Evolutionary conservation across 2,329 filamentous ascomycete genomes (phyloP).

Genomic region (Fonsecaea multimorphosa): DNA sequence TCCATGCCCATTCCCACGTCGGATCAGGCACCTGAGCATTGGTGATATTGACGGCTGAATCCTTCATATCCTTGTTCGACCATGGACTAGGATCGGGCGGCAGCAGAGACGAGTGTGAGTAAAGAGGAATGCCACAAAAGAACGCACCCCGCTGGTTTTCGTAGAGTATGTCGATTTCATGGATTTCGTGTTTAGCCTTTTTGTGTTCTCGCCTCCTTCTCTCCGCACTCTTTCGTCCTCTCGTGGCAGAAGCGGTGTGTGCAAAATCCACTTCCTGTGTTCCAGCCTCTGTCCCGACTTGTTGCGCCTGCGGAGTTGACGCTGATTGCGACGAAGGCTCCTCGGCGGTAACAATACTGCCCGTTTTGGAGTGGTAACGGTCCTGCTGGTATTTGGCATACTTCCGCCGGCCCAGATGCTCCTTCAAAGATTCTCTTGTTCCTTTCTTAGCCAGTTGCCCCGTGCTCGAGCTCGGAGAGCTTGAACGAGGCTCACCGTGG

Average conservation of each 20-base stretch:
- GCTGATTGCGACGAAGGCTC: slow-evolving; percentile 11
- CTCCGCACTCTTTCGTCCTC: slow-evolving; percentile 21
- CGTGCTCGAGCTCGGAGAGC: slow-evolving; percentile 36
- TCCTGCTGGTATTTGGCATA: slow-evolving; percentile 61
- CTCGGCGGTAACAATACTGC: slow-evolving; percentile 15
- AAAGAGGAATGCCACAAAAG: slow-evolving; percentile 86
- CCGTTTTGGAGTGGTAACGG: slow-evolving; percentile 47
- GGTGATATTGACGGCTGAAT: slow-evolving; percentile 71
- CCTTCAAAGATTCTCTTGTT: slow-evolving; percentile 47
- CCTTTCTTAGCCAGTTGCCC: slow-evolving; percentile 42
- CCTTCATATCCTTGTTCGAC: slow-evolving; percentile 70
- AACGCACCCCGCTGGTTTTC: slow-evolving; percentile 95
- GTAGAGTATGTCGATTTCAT: slow-evolving; percentile 83
- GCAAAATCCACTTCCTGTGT: slow-evolving; percentile 34
- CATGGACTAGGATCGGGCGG: slow-evolving; percentile 85
- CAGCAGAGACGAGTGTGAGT: slow-evolving; percentile 82
- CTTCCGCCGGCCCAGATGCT: slow-evolving; percentile 50
- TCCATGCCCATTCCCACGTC: slow-evolving; percentile 88
- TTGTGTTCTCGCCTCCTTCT: slow-evolving; percentile 28
- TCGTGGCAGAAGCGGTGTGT: neutral
- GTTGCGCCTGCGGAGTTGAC: slow-evolving; percentile 3
- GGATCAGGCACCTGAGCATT: slow-evolving; percentile 94
- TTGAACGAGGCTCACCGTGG: slow-evolving; percentile 38
- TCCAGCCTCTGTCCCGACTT: slow-evolving; percentile 3
- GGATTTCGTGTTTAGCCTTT: slow-evolving; percentile 41